phyloP scores from a whole-genome alignment of 441 rosid genomes.

The Pelargonium australe region DNA sequence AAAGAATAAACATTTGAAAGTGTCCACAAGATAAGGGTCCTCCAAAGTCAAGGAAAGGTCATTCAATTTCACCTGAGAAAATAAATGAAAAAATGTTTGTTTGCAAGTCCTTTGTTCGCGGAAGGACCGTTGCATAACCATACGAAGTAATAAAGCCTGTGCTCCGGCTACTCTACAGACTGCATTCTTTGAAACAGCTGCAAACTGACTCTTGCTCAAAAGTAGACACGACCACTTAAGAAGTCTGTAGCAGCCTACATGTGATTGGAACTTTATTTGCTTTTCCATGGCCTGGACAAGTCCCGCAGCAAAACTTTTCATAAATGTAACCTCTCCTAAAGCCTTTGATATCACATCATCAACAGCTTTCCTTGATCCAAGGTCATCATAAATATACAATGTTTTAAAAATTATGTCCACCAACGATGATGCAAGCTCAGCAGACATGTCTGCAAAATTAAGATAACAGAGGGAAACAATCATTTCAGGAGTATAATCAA shows the following conservation, averaged over 20 bases:
- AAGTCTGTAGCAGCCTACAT: constrained; percentile 62
- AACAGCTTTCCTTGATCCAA: constrained; percentile 68
- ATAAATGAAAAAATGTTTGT: constrained; percentile 43
- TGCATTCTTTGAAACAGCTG: constrained; percentile 69
- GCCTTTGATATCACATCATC: constrained; percentile 61
- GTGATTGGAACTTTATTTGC: constrained; percentile 54
- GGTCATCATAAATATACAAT: constrained; percentile 62
- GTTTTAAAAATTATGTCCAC: constrained; percentile 75
- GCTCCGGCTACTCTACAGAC: constrained; percentile 65
- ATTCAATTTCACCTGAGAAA: constrained; percentile 41
- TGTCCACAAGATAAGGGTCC: neutral
- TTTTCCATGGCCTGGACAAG: constrained; percentile 91
- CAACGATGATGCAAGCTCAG: constrained; percentile 48
- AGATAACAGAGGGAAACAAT: neutral
- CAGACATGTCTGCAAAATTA: constrained; percentile 55
- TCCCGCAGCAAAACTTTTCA: constrained; percentile 76
- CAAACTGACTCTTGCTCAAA: constrained; percentile 63
- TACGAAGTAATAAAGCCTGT: constrained; percentile 63
- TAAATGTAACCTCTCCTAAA: constrained; percentile 52
- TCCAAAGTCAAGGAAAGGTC: constrained; percentile 8
- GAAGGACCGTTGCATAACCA: constrained; percentile 60
- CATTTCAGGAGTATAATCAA: constrained; percentile 2
- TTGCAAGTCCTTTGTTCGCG: constrained; percentile 70
- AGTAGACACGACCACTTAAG: constrained; percentile 87
- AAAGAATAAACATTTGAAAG: neutral